Base-by-base conservation (phyloP, 1,284 basidiomycete genomes). In the Inonotus hispidus region DNA sequence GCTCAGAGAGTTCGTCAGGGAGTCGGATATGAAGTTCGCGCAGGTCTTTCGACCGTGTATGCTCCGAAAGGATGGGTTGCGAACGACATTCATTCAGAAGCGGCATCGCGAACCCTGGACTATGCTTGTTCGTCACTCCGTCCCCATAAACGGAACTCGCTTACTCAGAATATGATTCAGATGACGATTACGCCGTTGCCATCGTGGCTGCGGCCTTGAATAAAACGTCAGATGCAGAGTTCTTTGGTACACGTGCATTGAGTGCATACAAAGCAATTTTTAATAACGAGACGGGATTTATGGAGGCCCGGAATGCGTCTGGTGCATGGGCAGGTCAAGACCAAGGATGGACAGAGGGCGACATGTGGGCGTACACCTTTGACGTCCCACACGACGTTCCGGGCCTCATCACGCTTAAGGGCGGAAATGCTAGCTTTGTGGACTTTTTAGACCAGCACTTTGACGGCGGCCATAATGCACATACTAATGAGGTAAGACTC, bases 311-410 rank as follows among this genome's bases (percentile, higher is more conserved):
- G 41, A 84, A 87, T 61, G 77, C 79, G 14, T 79, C 82, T 66
- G 91, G 91, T 0, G 72, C 77, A 2, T 92, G 85, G 83, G 91
- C 89, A 0, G 88, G 91, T 14, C 76, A 78, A 29, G 79, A 84
- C 59, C 79, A 72, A 14, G 91, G 87, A 0, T 92, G 87, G 90
- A 92, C 86, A 6, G 90, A 91, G 74, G 91, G 88, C 39, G 91
- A 93, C 70, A 87, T 88, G 73, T 92, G 89, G 89, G 87, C 86
- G 7, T 92, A 93, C 70, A 84, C 87, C 1, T 86, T 92, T 65
- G 86, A 90, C 56, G 88, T 90, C 4, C 81, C 88, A 5, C 87
- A 90, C 58, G 86, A 91, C 64, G 72, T 92, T 0, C 78, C 83
- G 2, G 81, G 78, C 1, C 75, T 94, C 23, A 83, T 90, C 19